Conservation (phyloP, 2,329 filamentous ascomycete species). For the Diaporthe citrichinensis region DNA sequence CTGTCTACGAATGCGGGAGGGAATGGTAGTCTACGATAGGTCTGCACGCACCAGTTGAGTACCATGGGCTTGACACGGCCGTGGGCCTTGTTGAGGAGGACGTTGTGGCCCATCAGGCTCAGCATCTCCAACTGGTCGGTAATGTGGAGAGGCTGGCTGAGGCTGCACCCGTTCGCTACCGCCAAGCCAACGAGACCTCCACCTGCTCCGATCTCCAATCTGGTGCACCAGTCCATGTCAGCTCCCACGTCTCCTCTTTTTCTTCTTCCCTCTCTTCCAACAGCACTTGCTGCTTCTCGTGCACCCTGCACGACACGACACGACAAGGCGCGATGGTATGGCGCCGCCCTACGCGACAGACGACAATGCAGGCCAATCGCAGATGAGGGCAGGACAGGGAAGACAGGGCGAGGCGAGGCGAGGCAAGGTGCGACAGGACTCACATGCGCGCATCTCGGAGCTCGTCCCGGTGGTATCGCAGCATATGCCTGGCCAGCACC, state of each 20-base stretch:
- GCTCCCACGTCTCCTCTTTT: conserved; percentile 12
- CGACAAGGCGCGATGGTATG: not conserved
- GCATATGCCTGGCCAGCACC: conserved; percentile 87
- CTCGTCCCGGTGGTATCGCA: conserved; percentile 77
- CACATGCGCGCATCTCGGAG: conserved; percentile 81
- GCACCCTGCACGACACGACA: conserved; percentile 15
- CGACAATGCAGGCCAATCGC: not conserved
- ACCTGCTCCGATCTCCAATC: conserved; percentile 92
- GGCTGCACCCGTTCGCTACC: conserved; percentile 68
- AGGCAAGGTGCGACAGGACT: conserved; percentile 51
- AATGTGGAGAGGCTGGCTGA: conserved; percentile 75
- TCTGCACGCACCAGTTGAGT: conserved; percentile 80
- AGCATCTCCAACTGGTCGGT: conserved; percentile 93
- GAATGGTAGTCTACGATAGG: conserved; percentile 52
- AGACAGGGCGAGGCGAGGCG: not conserved
- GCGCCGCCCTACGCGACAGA: not conserved
- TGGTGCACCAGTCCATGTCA: conserved; percentile 53
- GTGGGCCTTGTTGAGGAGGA: conserved; percentile 81
- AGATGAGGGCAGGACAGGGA: not conserved
- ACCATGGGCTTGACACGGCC: conserved; percentile 75
- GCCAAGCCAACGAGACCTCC: conserved; percentile 86
- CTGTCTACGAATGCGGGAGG: conserved; percentile 11
- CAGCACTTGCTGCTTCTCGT: not conserved
- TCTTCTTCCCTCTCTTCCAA: not conserved
- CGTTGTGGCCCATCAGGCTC: conserved; percentile 87